A percentile compares a stretch with the other conserved stretches of the same genome.
Conservation (phyloP, 2,329 filamentous ascomycete genomes). For the Claviceps purpurea region DNA sequence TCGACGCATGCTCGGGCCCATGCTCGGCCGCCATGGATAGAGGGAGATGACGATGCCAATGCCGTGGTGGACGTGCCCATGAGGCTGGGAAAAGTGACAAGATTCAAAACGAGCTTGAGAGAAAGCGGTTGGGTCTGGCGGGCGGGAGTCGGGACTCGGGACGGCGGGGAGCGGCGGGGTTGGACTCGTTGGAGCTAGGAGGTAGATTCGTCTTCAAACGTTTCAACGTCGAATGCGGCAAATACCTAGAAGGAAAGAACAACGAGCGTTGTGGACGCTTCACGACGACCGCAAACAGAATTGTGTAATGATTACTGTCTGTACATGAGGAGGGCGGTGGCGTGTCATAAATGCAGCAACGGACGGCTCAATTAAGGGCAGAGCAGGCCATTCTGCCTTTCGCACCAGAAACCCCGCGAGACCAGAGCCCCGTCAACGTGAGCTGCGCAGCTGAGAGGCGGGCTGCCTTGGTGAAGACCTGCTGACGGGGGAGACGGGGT, state of each 20-base stretch:
- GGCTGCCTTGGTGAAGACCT: constrained; percentile 2
- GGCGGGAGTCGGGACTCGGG: not conserved
- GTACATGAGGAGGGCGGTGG: no score
- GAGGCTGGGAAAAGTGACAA: constrained; percentile 2
- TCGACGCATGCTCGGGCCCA: constrained; percentile 23
- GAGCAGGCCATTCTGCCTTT: not conserved
- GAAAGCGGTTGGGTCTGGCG: not conserved
- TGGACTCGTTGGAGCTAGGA: not conserved
- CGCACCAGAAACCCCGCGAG: not conserved
- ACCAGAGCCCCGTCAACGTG: constrained; percentile 1
- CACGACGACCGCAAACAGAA: no score
- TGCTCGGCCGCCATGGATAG: constrained; percentile 30
- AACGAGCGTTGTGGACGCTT: no score
- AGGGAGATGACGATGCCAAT: constrained; percentile 5
- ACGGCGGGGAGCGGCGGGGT: not conserved
- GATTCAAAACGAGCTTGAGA: not conserved
- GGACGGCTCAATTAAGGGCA: constrained; percentile 4
- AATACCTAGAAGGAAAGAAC: no score
- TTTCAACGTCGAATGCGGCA: no score
- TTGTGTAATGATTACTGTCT: no score
- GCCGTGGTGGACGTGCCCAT: constrained; percentile 3
- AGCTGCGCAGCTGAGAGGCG: constrained; percentile 6
- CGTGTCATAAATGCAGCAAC: constrained; percentile 14
- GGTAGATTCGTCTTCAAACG: not conserved
- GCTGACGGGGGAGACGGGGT: constrained; percentile 5